These are phyloP conservation scores for Haplographium delicatum DNA, from an alignment of 495 filamentous ascomycete genomes.

Conservation along the genomic window DNA sequence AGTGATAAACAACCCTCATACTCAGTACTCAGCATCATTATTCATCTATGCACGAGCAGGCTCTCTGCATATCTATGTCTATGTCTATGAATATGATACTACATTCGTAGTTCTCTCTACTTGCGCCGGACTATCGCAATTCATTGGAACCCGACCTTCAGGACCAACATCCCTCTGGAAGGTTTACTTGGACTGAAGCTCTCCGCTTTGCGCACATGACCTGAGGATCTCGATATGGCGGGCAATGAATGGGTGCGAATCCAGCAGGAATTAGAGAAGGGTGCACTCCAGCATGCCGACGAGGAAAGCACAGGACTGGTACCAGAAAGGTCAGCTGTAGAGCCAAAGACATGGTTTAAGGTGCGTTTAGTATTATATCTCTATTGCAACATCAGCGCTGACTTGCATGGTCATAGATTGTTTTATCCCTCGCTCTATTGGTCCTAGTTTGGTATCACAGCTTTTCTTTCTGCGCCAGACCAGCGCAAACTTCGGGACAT, in stretches of 20 bases:
- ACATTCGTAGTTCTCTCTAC: no score
- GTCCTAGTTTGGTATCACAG: conserved; percentile 13
- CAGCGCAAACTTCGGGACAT: background rate
- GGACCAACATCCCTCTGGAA: no score
- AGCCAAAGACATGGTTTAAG: conserved; percentile 11
- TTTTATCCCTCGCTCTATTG: conserved; percentile 1
- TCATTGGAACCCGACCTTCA: no score
- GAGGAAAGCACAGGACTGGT: background rate
- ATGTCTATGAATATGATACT: no score
- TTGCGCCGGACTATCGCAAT: no score
- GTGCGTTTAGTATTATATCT: background rate
- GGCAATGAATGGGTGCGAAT: background rate
- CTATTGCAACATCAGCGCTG: background rate
- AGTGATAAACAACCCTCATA: no score
- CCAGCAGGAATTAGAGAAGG: conserved; percentile 17
- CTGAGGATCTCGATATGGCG: conserved; percentile 9
- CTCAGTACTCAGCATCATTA: no score
- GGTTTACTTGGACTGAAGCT: background rate
- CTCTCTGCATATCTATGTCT: no score
- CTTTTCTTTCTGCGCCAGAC: conserved; percentile 5
- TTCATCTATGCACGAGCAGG: no score
- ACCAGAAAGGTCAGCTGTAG: background rate
- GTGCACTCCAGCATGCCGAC: background rate
- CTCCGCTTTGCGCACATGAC: conserved; percentile 5
- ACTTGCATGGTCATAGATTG: conserved; percentile 8